These are phyloP conservation scores for Trichosporon sp. DNA, from an alignment of 1,284 basidiomycete species.

Conservation along the genomic window DNA sequence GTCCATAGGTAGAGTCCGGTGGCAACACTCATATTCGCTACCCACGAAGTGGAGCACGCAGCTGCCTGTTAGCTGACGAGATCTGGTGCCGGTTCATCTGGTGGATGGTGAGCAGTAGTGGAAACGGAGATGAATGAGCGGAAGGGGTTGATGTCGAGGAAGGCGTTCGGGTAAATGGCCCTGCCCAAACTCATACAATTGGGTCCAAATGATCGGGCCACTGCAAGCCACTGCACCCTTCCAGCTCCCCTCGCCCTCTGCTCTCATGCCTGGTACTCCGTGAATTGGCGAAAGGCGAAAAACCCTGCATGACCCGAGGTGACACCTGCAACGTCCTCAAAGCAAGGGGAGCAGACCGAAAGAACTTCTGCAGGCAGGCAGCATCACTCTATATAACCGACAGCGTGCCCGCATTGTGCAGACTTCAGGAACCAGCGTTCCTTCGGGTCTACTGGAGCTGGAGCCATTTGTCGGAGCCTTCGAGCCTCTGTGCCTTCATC, in stretches of 20 bases:
- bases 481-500: background rate
- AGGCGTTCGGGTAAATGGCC: constrained; percentile 16
- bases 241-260: background rate
- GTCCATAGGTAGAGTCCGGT: background rate
- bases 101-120: constrained; percentile 6
- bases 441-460: constrained; percentile 9
- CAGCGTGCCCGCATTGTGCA: background rate
- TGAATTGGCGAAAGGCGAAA: constrained; percentile 7
- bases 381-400: background rate
- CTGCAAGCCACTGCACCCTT: background rate
- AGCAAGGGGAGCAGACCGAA: background rate
- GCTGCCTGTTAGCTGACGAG: constrained; percentile 1
- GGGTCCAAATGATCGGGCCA: constrained; percentile 9
- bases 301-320: background rate
- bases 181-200: constrained; percentile 17
- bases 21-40: background rate
- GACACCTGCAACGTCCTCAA: background rate
- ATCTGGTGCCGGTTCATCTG: background rate
- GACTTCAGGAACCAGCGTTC: background rate
- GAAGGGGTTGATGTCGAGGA: background rate
- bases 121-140: constrained; percentile 6
- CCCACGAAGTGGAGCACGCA: background rate
- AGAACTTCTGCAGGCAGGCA: background rate
- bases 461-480: background rate
- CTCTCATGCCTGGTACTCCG: background rate